These are phyloP conservation scores for Plasmodium gaboni DNA, from an alignment of 169 alveolate species.

Conservation along the genomic window DNA sequence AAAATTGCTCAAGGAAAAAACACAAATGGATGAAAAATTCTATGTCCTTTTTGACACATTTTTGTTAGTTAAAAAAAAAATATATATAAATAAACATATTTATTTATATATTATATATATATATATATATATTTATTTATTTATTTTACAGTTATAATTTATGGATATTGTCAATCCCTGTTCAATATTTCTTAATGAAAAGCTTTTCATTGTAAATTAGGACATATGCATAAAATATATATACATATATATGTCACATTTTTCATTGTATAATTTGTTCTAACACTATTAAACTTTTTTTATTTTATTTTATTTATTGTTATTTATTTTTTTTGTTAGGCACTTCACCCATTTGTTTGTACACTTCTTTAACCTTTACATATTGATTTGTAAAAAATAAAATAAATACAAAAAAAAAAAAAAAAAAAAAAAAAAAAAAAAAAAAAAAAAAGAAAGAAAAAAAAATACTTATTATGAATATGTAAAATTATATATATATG, in stretches of 20 bases:
- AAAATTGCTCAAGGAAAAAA: constrained; percentile 56
- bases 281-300: too few relatives aligned
- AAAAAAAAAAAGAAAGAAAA: not conserved
- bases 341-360: constrained; percentile 67
- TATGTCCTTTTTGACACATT: constrained; percentile 7
- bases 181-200: constrained; percentile 25
- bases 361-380: constrained; percentile 45
- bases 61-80: constrained; percentile 24
- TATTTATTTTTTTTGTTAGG: constrained; percentile 13
- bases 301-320: constrained; percentile 5
- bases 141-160: not conserved
- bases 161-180: constrained; percentile 37
- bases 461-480: not conserved
- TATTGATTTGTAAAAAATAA: constrained; percentile 53
- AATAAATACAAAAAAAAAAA: not conserved
- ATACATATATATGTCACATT: too few relatives aligned
- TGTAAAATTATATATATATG: not conserved
- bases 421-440: not conserved
- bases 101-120: not conserved
- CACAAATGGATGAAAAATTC: constrained; percentile 4
- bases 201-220: constrained; percentile 16
- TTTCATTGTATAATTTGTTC: too few relatives aligned
- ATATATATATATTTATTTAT: constrained; percentile 2
- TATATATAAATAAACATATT: not conserved
- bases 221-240: not conserved